Conservation (phyloP, 2,329 filamentous ascomycete genomes). For the Cladosporium sphaerospermum region DNA sequence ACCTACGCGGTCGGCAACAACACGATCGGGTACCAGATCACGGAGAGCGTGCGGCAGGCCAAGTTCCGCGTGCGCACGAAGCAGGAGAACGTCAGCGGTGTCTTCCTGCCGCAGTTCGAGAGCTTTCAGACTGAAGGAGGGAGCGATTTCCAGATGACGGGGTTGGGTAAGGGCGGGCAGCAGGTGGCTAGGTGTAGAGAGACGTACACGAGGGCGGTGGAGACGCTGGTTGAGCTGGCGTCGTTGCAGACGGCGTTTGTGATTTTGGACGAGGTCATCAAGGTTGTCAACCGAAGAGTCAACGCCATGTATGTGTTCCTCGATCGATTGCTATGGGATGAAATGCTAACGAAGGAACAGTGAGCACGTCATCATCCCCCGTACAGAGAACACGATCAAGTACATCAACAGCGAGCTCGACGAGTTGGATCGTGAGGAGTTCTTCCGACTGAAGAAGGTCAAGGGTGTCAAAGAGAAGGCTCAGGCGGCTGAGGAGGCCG, state of each 20-base stretch:
- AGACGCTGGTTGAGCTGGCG: slow-evolving; percentile 89
- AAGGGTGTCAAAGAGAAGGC: slow-evolving; percentile 61
- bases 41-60: slow-evolving; percentile 88
- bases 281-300: slow-evolving; percentile 96
- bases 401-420: slow-evolving; percentile 99
- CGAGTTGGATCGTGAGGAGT: slow-evolving; percentile 95
- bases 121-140: slow-evolving; percentile 81
- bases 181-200: slow-evolving; percentile 93
- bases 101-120: slow-evolving; percentile 89
- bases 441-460: slow-evolving; percentile 94
- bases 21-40: slow-evolving; percentile 90
- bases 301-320: slow-evolving; percentile 71
- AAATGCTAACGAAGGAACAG: slow-evolving; percentile 33
- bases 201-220: slow-evolving; percentile 91
- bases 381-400: slow-evolving; percentile 99
- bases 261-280: slow-evolving; percentile 97
- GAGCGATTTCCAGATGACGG: slow-evolving; percentile 94
- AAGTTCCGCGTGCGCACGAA: slow-evolving; percentile 89
- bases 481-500: slow-evolving; percentile 34
- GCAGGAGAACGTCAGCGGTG: slow-evolving; percentile 97
- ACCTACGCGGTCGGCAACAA: slow-evolving; percentile 90
- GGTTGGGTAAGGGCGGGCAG: slow-evolving; percentile 92
- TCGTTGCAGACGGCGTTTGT: slow-evolving; percentile 97
- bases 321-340: not conserved
- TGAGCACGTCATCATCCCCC: slow-evolving; percentile 92